Conservation (phyloP, 495 filamentous ascomycete genomes). For the Hypoxylon fragiforme region DNA sequence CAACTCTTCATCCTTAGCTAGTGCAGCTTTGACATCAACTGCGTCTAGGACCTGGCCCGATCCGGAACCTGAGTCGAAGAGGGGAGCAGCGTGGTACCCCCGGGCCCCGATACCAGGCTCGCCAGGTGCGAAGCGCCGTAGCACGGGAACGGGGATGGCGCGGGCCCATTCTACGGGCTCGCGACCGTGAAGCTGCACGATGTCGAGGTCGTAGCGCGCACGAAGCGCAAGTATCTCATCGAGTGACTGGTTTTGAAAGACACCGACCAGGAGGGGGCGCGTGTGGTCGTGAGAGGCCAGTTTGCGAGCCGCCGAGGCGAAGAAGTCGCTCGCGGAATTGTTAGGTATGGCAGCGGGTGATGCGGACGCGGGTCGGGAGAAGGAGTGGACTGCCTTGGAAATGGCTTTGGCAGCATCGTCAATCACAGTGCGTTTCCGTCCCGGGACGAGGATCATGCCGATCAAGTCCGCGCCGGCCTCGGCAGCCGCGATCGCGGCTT, state of each 20-base stretch:
- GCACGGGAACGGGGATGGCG: constrained; percentile 86
- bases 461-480: constrained; percentile 89
- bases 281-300: constrained; percentile 39
- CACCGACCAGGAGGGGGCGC: constrained; percentile 83
- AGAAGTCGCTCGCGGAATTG: constrained; percentile 48
- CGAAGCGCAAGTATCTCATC: constrained; percentile 77
- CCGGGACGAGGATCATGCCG: constrained; percentile 87
- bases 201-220: constrained; percentile 75
- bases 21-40: constrained; percentile 59
- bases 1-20: constrained; percentile 63
- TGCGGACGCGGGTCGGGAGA: constrained; percentile 21
- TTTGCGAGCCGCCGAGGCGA: constrained; percentile 43
- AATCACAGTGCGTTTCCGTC: constrained; percentile 75
- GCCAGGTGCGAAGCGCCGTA: constrained; percentile 75
- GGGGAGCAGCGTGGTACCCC: constrained; percentile 79
- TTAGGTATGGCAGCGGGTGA: constrained; percentile 4
- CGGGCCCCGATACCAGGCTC: constrained; percentile 70
- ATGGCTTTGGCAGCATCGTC: constrained; percentile 78
- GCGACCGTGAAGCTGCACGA: constrained; percentile 88
- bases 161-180: constrained; percentile 91
- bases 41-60: constrained; percentile 77
- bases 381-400: constrained; percentile 69
- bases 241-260: constrained; percentile 90
- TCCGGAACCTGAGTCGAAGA: constrained; percentile 84
- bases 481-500: constrained; percentile 78